Base-by-base conservation (phyloP, 2,329 filamentous ascomycete species). In the Zelopaecilomyces penicillatus region DNA sequence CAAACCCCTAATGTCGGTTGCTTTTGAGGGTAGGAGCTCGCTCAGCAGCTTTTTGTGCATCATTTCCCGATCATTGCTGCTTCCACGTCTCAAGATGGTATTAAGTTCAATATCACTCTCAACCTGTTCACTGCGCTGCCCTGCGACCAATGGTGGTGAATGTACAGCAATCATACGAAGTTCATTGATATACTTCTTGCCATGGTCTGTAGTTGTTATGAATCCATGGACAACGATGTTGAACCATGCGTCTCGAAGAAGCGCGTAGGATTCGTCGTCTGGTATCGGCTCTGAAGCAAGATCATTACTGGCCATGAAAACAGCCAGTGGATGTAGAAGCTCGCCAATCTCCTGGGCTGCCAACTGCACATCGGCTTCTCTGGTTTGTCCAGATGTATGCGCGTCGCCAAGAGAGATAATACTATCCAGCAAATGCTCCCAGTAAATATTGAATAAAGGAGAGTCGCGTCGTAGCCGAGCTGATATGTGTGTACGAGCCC, bases 91-190 rank as follows among this genome's bases (percentile, higher is more conserved):
- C 41, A 99, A 73, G 12, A 97, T 85, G 1, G 89, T 95, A 58
- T 98, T 97, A 35, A 98, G 76, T 58, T 98, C 93, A 44, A 99
- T 91, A 53, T 97, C 93, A 61, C 90, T 96, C 64, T 98, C 93
- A 7, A 93, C 76, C 58, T 94, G 83, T 54, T 95, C 90, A 30
- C 87, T 85, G 47, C 89, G 82, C 60, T 94, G 86, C 59, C 95
- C 88, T 2, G 90, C 82, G 30, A 98, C 85, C 44, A 98, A 68
- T 0, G 93, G 86, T 29, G 86, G 83, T 9, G 90, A 95, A 64
- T 95, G 83, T 42, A 88, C 80, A 2, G 94, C 91, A 60, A 99
- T 82, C 32, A 87, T 73, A 27, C 86, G 81, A 19, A 99, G 73
- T 59, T 96, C 89, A 46, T 83, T 76, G 41, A 82, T 65, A 55